Conservation (phyloP, 345 rosid genomes). For the Populus davidiana region DNA sequence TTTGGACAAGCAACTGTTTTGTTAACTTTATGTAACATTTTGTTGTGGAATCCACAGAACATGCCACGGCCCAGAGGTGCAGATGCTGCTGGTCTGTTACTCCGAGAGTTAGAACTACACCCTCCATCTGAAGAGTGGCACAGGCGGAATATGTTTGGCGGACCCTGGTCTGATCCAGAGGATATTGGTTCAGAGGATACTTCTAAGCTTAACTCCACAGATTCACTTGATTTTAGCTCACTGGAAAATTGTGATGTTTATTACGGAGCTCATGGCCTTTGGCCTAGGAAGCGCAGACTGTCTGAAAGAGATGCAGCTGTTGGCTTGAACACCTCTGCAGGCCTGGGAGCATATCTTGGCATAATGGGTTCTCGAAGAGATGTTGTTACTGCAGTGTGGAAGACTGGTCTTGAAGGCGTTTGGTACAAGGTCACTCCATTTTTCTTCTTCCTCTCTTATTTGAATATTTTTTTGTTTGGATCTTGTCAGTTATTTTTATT, state of each 20-base stretch:
- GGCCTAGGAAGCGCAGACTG: slow-evolving; percentile 96
- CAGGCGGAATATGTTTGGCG: slow-evolving; percentile 91
- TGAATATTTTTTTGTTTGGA: background rate
- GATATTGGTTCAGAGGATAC: slow-evolving; percentile 55
- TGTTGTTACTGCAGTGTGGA: slow-evolving; percentile 94
- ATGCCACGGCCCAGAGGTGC: slow-evolving; percentile 99
- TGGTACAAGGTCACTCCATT: slow-evolving; percentile 76
- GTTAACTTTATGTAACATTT: background rate
- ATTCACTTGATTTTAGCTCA: slow-evolving; percentile 39
- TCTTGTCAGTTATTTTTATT: background rate
- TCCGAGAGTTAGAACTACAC: slow-evolving; percentile 92
- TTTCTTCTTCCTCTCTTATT: background rate
- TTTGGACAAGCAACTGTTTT: background rate
- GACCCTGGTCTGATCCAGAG: slow-evolving; percentile 89
- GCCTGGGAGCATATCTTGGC: slow-evolving; percentile 94
- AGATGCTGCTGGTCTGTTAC: slow-evolving; percentile 96
- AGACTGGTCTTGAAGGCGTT: slow-evolving; percentile 89
- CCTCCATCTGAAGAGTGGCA: slow-evolving; percentile 99
- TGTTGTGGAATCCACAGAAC: slow-evolving; percentile 47
- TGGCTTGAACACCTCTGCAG: slow-evolving; percentile 88
- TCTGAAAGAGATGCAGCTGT: slow-evolving; percentile 99
- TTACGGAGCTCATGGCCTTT: slow-evolving; percentile 65
- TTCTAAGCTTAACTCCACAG: slow-evolving; percentile 39
- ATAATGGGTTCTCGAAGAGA: slow-evolving; percentile 99
- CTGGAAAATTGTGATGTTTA: slow-evolving; percentile 45